Evolutionary conservation across 306 rosid species (phyloP).

Genomic region (Trifolium repens): DNA sequence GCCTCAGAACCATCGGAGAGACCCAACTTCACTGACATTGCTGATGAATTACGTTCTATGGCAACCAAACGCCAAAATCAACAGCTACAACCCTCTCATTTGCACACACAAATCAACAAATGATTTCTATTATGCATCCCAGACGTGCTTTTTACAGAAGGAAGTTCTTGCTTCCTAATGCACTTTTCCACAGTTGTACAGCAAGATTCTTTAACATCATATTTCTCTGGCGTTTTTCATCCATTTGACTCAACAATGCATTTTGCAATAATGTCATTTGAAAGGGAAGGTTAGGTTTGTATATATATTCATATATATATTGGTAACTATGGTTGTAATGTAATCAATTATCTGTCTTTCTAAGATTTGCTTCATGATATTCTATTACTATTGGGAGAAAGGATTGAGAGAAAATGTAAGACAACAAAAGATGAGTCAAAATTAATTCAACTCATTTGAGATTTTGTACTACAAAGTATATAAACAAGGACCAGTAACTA

Average conservation of each 20-base stretch:
- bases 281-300: constrained; percentile 2
- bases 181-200: constrained; percentile 19
- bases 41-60: constrained; percentile 71
- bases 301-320: not conserved
- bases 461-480: too few relatives aligned
- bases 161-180: not conserved
- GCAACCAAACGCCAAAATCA: constrained; percentile 59
- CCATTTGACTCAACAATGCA: constrained; percentile 36
- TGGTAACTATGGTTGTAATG: not conserved
- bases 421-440: not conserved
- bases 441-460: too few relatives aligned
- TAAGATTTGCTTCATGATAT: constrained; percentile 10
- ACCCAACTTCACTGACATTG: constrained; percentile 74
- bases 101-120: constrained; percentile 40
- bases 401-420: not conserved
- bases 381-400: not conserved
- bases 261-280: constrained; percentile 6
- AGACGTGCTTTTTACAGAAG: not conserved
- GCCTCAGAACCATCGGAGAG: constrained; percentile 82
- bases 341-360: not conserved
- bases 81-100: constrained; percentile 46
- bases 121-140: constrained; percentile 31
- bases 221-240: constrained; percentile 14
- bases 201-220: not conserved
- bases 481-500: too few relatives aligned